Base-by-base conservation (phyloP, 1,139 yeast species). In the Pneumocystis sp. region DNA sequence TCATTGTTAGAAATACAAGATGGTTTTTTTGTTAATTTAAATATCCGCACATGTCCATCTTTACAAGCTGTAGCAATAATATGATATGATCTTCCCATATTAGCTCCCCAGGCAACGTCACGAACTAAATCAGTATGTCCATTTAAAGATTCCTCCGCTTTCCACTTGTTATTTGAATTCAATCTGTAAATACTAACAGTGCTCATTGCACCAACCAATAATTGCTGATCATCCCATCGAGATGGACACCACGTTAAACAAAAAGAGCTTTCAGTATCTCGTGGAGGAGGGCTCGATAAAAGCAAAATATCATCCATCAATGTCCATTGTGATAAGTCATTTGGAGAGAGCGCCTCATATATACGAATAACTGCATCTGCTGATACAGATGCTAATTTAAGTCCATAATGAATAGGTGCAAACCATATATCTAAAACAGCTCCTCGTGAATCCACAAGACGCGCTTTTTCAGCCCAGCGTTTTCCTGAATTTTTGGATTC, bases 161-260 rank as follows among this genome's bases (percentile, higher is more conserved):
- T 70, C 69, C 73, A 77, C 65, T 74, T 73, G 65, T 76, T 77
- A 12, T 78, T 78, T 50, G 75, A 76, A 31, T 76, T 74, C 66
- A 80, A 81, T 65, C 85, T 84, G 73, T 86, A 89, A 21, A 91
- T 82, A 70, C 85, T 85, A 0, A 95, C 96, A 72, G 87, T 95
- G 71, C 91, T 96, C 70, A 90, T 79, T 0, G 96, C 96, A 69
- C 91, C 85, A 3, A 89, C 93, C 1, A 86, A 89, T 61, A 93
- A 78, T 74, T 85, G 89, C 74, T 91, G 97, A 15, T 85, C 81
- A 63, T 87, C 82, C 69, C 88, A 88, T 72, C 89, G 84, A 0
- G 96, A 85, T 0, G 96, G 95, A 72, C 97, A 90, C 98, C 98
- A 93, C 63, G 89, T 85, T 56, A 93, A 77, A 42, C 90, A 84